A percentile compares a stretch with the other conserved stretches of the same genome.
Conservation (phyloP, 225 moss, liverwort and hornwort species). For the Pseudisothecium myosuroides region DNA sequence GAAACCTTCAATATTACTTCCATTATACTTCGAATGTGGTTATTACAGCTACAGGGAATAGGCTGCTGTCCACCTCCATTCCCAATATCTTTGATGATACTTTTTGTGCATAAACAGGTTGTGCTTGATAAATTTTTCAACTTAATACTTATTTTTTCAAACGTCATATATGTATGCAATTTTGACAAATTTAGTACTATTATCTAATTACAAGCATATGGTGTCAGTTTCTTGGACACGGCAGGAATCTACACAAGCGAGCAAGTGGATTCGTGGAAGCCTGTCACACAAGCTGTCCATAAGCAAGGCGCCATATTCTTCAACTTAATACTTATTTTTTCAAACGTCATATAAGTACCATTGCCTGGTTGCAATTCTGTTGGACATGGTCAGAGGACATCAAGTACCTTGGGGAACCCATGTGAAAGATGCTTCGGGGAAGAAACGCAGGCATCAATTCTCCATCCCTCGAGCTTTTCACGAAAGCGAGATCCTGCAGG, state of each 20-base stretch:
- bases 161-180: neutral
- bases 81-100: neutral
- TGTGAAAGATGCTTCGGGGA: neutral
- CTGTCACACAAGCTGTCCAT: neutral
- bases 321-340: too few relatives aligned
- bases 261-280: constrained; percentile 16
- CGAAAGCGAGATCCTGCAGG: neutral
- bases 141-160: neutral
- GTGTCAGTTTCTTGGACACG: neutral
- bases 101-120: neutral
- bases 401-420: neutral
- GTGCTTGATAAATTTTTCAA: too few relatives aligned
- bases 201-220: neutral
- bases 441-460: neutral
- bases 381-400: too few relatives aligned
- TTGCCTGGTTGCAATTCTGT: too few relatives aligned
- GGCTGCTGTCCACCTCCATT: neutral
- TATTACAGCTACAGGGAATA: too few relatives aligned
- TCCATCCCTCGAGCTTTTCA: neutral
- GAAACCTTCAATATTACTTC: too few relatives aligned
- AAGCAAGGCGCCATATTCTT: neutral
- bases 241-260: constrained; percentile 5
- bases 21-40: neutral
- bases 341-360: too few relatives aligned
- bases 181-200: neutral